Evolutionary conservation across 768 basidiomycete genomes (phyloP), one percentile per base, ranked within the genome.

Genomic region (Clathrus columnatus): DNA sequence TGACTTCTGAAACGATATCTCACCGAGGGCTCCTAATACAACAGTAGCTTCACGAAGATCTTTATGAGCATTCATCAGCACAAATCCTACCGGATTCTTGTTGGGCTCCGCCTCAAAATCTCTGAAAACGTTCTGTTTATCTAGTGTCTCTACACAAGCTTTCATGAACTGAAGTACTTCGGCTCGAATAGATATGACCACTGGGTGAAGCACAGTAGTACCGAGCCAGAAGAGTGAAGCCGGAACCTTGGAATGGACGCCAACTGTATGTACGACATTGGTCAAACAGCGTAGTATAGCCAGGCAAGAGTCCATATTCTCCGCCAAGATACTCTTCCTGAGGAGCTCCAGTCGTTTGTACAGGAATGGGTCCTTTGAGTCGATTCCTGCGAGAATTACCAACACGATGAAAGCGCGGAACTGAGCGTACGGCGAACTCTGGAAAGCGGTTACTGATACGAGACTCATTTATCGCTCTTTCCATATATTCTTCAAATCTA

Each of bases 311-410:
- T 84, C 82, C 62, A 87, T 84, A 21, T 77, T 74, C 62, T 85
- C 84, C 61, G 83, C 81, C 8, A 69, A 66, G 17, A 95, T 70
- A 0, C 86, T 85, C 0, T 78, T 83, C 60, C 79, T 81, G 67
- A 94, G 83, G 0, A 92, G 89, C 7, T 93, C 87, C 8, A 94
- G 80, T 69, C 95, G 90, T 65, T 96, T 91, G 62, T 94, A 94
- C 51, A 95, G 73, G 60, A 92, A 81, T 64, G 95, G 92, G 59
- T 94, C 93, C 59, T 96, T 93, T 42, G 93, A 85, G 20, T 91
- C 87, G 2, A 85, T 78, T 3, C 79, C 79, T 14, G 88, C 84
- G 16, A 95, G 76, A 17, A 78, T 76, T 4, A 87, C 87, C 7
- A 96, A 77, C 2, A 86, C 82, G 24, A 87, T 79, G 67, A 94